Conservation (phyloP, 768 basidiomycete genomes). For the Galerina marginata region DNA sequence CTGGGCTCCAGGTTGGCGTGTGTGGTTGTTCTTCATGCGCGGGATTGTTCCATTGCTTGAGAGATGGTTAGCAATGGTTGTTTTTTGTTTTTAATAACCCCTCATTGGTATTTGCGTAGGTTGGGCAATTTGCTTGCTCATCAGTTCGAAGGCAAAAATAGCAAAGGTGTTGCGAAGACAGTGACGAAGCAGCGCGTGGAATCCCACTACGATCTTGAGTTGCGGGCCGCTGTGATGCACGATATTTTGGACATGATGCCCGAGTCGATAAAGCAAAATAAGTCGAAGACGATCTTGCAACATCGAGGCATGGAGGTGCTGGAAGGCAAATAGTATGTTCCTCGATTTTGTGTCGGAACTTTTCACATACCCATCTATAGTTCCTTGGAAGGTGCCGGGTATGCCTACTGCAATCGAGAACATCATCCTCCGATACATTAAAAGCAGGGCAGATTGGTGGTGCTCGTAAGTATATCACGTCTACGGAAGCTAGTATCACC, state of each 20-base stretch:
- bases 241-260: conserved; percentile 99
- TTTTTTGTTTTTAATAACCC: not conserved
- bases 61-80: conserved; percentile 66
- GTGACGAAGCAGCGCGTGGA: conserved; percentile 99
- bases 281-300: conserved; percentile 99
- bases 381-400: conserved; percentile 99
- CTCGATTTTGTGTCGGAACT: not conserved
- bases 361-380: conserved; percentile 34
- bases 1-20: conserved; percentile 99
- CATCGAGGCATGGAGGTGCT: conserved; percentile 99
- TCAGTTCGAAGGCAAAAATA: conserved; percentile 98
- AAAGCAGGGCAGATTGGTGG: conserved; percentile 99
- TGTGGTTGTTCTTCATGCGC: conserved; percentile 99
- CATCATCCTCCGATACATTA: conserved; percentile 98
- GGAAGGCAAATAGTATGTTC: conserved; percentile 87
- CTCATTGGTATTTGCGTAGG: conserved; percentile 38
- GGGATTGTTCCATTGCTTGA: conserved; percentile 98
- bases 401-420: conserved; percentile 99
- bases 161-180: conserved; percentile 95
- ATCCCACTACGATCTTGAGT: conserved; percentile 96
- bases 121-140: conserved; percentile 96
- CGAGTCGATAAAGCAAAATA: conserved; percentile 98
- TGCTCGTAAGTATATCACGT: conserved; percentile 63
- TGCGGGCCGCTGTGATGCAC: conserved; percentile 99
- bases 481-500: not conserved